Evolutionary conservation across 2,329 filamentous ascomycete species (phyloP).

Genomic region (Exophiala mesophila): DNA sequence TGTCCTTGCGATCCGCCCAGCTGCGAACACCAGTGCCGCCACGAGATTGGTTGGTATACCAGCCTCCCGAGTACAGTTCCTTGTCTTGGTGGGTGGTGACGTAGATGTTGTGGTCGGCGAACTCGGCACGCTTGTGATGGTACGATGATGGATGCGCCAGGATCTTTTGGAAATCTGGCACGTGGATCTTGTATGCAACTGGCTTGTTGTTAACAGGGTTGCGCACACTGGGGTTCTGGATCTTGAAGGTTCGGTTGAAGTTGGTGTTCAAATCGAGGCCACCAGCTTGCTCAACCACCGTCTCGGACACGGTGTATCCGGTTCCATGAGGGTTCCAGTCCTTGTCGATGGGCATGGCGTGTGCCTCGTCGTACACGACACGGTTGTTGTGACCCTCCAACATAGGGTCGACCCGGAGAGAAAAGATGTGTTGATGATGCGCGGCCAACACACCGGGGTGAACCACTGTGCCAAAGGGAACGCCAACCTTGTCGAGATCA

Average conservation of each 20-base stretch:
- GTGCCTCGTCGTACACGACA: constrained; percentile 55
- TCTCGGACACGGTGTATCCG: constrained; percentile 48
- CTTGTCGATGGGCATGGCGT: constrained; percentile 54
- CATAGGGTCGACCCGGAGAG: constrained; percentile 56
- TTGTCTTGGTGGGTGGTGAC: constrained; percentile 51
- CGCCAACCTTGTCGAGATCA: constrained; percentile 51
- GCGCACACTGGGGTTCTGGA: constrained; percentile 48
- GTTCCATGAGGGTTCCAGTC: constrained; percentile 49
- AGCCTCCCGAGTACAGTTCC: constrained; percentile 51
- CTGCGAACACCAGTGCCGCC: constrained; percentile 50
- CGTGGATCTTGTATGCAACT: constrained; percentile 54
- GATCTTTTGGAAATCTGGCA: constrained; percentile 55
- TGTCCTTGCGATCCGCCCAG: constrained; percentile 46
- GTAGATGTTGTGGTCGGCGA: constrained; percentile 53
- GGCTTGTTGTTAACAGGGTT: constrained; percentile 53
- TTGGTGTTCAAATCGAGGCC: constrained; percentile 47
- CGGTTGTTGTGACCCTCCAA: constrained; percentile 51
- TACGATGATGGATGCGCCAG: constrained; percentile 47
- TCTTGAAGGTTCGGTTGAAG: constrained; percentile 53
- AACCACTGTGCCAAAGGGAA: constrained; percentile 64
- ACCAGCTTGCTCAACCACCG: constrained; percentile 43
- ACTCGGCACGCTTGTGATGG: constrained; percentile 49
- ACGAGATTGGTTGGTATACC: constrained; percentile 55
- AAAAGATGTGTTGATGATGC: constrained; percentile 75
- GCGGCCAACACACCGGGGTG: constrained; percentile 64